Evolutionary conservation across 1,139 yeast genomes (phyloP).

Genomic region (Yamadazyma atmosphaerica): DNA sequence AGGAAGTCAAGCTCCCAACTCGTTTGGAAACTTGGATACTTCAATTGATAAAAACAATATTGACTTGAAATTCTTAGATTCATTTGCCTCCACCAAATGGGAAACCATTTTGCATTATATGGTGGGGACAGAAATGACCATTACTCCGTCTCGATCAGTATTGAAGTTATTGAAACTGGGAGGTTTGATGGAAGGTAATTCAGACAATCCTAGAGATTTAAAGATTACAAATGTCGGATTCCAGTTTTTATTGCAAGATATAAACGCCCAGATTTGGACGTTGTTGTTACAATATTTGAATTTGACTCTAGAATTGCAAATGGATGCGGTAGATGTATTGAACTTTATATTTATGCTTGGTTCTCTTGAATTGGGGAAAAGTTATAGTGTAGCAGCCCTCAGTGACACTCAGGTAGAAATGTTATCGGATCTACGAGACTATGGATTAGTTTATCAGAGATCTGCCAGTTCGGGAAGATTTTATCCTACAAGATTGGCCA

Average conservation of each 20-base stretch:
- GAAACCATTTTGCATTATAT: constrained; percentile 93
- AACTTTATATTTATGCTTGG: constrained; percentile 93
- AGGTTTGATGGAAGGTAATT: constrained; percentile 73
- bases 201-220: constrained; percentile 40
- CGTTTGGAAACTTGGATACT: constrained; percentile 43
- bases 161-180: constrained; percentile 67
- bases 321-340: constrained; percentile 96
- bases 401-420: constrained; percentile 82
- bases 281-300: constrained; percentile 81
- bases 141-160: constrained; percentile 69
- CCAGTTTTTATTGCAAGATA: constrained; percentile 89
- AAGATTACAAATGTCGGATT: constrained; percentile 89
- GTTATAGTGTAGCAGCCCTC: constrained; percentile 70
- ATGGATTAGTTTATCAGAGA: constrained; percentile 85
- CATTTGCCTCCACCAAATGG: constrained; percentile 86
- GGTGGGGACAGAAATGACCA: constrained; percentile 84
- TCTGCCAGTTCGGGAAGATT: constrained; percentile 62
- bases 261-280: constrained; percentile 95
- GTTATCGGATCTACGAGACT: constrained; percentile 88
- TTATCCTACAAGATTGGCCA: constrained; percentile 89
- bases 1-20: constrained; percentile 59
- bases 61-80: constrained; percentile 65
- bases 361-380: constrained; percentile 85
- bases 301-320: constrained; percentile 77
- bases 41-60: constrained; percentile 47